Evolutionary conservation across 495 filamentous ascomycete species (phyloP).

Genomic region (Penicillium cosmopolitanum): DNA sequence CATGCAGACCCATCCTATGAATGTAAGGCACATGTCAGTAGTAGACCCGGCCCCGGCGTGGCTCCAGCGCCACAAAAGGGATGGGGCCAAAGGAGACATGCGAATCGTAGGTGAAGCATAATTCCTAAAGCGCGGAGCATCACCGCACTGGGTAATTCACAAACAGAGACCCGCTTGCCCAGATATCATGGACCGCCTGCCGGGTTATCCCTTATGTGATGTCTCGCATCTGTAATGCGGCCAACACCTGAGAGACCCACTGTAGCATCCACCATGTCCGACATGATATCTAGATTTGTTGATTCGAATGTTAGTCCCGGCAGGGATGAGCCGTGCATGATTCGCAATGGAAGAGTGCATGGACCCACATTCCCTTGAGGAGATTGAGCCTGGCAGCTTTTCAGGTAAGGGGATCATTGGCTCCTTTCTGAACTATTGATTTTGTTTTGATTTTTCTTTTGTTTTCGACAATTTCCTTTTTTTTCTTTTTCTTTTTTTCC

Average conservation of each 20-base stretch:
- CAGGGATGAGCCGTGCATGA: conserved; percentile 18
- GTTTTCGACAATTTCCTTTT: conserved; percentile 1
- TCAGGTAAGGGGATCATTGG: conserved; percentile 22
- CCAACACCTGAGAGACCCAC: conserved; percentile 5
- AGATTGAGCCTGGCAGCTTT: conserved; percentile 2
- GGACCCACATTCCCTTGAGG: conserved; percentile 18
- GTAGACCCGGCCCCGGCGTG: conserved; percentile 18
- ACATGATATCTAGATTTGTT: conserved; percentile 10
- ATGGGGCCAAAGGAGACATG: conserved; percentile 15
- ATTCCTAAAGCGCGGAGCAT: conserved; percentile 17
- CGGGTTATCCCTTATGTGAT: conserved; percentile 31
- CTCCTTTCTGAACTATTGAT: conserved; percentile 17
- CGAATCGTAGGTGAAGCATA: conserved; percentile 11
- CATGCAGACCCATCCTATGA: conserved; percentile 24
- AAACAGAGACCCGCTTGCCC: conserved; percentile 19
- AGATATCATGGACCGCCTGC: conserved; percentile 13
- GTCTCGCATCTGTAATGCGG: conserved; percentile 24
- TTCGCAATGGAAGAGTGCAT: conserved; percentile 21
- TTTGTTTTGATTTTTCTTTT: background rate
- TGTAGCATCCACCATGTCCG: conserved; percentile 11
- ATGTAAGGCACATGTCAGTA: conserved; percentile 39
- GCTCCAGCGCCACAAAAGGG: conserved; percentile 25
- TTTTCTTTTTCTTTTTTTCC: background rate
- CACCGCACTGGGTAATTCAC: conserved; percentile 19
- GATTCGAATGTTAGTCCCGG: conserved; percentile 4